Base-by-base conservation (phyloP, 768 basidiomycete species). In the Rhizopogon roseolus region DNA sequence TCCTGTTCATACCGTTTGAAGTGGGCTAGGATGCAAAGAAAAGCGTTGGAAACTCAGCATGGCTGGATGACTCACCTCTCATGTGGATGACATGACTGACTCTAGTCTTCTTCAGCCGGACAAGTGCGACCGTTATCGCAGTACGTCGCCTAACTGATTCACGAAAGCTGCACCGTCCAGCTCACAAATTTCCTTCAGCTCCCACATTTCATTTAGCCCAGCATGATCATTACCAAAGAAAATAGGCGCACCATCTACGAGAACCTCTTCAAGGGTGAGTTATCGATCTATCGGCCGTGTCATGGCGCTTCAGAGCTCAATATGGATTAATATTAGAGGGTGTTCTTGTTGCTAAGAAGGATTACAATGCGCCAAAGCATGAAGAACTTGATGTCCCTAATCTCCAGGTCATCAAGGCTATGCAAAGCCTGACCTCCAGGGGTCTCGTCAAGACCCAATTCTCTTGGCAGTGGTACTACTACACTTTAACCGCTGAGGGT, bases 401-500 rank as follows among this genome's bases (percentile, higher is more conserved):
- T 63, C 80, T 85, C 50, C 73, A 86, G 60, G 84, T 85, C 57
- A 85, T 86, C 73, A 86, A 85, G 73, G 82, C 82, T 48, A 74
- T 84, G 67, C 84, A 85, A 63, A 84, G 82, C 71, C 71, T 86
- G 61, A 85, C 80, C 60, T 85, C 82, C 41, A 79, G 73, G 69
- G 95, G 96, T 53, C 85, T 79, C 73, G 93, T 98, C 78, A 98
- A 98, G 85, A 99, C 97, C 62, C 96, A 93, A 70, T 98, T 98
- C 81, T 93, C 90, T 46, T 99, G 97, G 97, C 94, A 98, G 69
- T 97, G 85, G 81, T 99, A 97, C 77, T 99, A 98, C 78, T 99
- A 98, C 77, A 82, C 85, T 66, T 81, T 99, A 67, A 99, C 95
- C 64, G 87, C 93, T 50, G 97, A 98, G 73, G 97, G 97, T 66